Conservation (phyloP, 768 basidiomycete genomes). For the Tulasnella sp. region DNA sequence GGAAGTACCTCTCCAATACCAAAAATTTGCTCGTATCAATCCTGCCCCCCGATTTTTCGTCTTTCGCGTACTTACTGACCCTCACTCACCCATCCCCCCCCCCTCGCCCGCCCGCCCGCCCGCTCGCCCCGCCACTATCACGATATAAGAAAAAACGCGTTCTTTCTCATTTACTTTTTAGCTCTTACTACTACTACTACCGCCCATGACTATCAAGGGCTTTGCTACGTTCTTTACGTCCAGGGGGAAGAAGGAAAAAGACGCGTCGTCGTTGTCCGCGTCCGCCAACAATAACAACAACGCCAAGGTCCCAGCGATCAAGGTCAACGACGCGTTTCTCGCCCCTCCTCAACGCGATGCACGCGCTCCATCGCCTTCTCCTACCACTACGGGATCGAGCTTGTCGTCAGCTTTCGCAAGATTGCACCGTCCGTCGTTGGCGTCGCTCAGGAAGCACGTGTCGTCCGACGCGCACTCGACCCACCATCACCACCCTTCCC, state of each 20-base stretch:
- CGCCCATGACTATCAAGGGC: slow-evolving; percentile 19
- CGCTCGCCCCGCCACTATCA: too few relatives aligned
- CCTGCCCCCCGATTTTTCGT: too few relatives aligned
- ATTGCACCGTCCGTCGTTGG: not conserved
- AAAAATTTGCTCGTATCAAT: too few relatives aligned
- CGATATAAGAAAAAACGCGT: too few relatives aligned
- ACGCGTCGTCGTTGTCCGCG: not conserved
- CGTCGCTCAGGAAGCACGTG: slow-evolving; percentile 15
- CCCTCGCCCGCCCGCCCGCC: too few relatives aligned
- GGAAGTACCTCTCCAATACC: too few relatives aligned
- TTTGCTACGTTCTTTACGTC: slow-evolving; percentile 25
- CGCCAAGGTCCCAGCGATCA: not conserved
- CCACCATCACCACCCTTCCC: not conserved
- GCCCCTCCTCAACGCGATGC: not conserved
- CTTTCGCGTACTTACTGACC: not conserved
- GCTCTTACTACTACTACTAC: not conserved
- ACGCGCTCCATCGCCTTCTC: too few relatives aligned
- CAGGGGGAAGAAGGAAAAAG: slow-evolving; percentile 24
- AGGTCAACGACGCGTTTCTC: slow-evolving; percentile 13
- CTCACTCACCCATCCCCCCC: not conserved
- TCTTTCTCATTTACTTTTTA: too few relatives aligned
- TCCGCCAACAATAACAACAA: slow-evolving; percentile 8
- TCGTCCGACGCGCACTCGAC: slow-evolving; percentile 1
- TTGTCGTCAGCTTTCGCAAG: not conserved
- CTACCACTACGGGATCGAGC: not conserved